Conservation (phyloP, 352 stramenopile species). For the Globisporangium spiculum region DNA sequence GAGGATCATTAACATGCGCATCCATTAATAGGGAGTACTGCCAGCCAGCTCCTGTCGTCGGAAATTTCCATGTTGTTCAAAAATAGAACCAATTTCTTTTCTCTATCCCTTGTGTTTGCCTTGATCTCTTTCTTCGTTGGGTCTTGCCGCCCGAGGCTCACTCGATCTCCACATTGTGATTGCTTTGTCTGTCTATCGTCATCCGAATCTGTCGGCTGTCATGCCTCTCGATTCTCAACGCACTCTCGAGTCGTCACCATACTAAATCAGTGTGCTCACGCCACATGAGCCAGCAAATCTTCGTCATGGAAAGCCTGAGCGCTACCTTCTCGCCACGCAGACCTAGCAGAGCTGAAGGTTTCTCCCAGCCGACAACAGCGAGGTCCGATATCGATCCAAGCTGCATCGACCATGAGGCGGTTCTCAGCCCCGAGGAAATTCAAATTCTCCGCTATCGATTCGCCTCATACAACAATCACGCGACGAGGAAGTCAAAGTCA, state of each 20-base stretch:
- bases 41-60: background rate
- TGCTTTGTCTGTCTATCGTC: background rate
- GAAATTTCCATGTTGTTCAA: background rate
- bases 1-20: background rate
- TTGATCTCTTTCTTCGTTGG: background rate
- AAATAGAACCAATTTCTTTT: slow-evolving; percentile 1
- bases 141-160: background rate
- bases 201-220: background rate
- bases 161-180: background rate
- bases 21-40: background rate
- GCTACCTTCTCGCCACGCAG: background rate
- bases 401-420: slow-evolving; percentile 27
- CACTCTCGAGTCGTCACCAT: background rate
- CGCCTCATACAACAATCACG: slow-evolving; percentile 15
- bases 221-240: background rate
- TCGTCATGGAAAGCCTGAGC: slow-evolving; percentile 6
- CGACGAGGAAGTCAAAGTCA: slow-evolving; percentile 12
- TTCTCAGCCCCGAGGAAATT: slow-evolving; percentile 54
- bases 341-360: background rate
- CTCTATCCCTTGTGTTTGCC: background rate
- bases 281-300: background rate
- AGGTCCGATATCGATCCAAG: slow-evolving; percentile 16
- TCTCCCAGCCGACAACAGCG: background rate
- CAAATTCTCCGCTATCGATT: slow-evolving; percentile 51
- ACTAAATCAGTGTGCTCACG: background rate